Evolutionary conservation across 1,284 basidiomycete genomes (phyloP), one percentile per base, ranked within the genome.

Genomic region (Sporisorium reilianum): DNA sequence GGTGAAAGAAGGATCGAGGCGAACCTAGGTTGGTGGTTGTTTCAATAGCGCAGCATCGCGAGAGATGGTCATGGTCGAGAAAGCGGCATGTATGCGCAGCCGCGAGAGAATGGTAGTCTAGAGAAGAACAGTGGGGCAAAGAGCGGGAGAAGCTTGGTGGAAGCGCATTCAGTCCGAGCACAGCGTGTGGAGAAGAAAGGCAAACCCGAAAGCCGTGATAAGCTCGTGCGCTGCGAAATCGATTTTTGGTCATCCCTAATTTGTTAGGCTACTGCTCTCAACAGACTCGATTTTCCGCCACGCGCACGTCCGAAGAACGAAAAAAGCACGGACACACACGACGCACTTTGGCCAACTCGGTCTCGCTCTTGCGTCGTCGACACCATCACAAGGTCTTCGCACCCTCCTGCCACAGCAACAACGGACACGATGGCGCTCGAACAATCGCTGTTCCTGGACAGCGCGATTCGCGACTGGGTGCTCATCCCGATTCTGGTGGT

Each of bases 401-500:
- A 25, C 22, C 32, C n/a, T 41, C 38, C 4, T 20, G n/a, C n/a
- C n/a, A n/a, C n/a, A n/a, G n/a, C 28, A 14, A 14, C 45, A 28
- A 18, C 20, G 38, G 18, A 28, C 54, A 68, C 36, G 32, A 75
- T 75, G 72, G 65, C 67, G 28, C 46, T 59, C n/a, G 73, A 69
- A 40, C 76, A 78, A 22, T 40, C 73, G 1, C 55, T 80, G 28
- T 74, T 80, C 16, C 73, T 80, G 23, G 79, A 80, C 60, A 78
- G 78, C 55, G 77, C 81, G 2, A 77, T 78, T 25, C 79, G 87
- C 84, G 86, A 88, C 78, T 88, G 88, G 88, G 89, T 99, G 46
- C 87, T 99, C 64, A 93, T 99, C 85, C 97, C 97, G 62, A 97
- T 99, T 86, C 96, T 95, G 48, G 87, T 97, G 74, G 95, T 99